Evolutionary conservation across 2,329 filamentous ascomycete genomes (phyloP).

Genomic region (Penicillium sp.): DNA sequence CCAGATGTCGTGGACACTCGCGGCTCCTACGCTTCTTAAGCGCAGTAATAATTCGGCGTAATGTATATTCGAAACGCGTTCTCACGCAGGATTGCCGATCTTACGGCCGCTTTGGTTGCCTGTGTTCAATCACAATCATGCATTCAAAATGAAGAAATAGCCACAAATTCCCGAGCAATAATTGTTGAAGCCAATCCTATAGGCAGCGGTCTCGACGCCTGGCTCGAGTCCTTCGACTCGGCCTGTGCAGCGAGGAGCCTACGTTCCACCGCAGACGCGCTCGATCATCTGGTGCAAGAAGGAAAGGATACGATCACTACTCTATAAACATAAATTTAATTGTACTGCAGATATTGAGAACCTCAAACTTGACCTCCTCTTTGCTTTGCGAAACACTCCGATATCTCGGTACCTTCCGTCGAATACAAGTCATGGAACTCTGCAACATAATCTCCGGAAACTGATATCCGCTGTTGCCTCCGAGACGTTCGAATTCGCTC

Average conservation of each 20-base stretch:
- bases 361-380: background rate
- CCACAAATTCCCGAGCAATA: background rate
- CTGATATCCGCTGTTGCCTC: background rate
- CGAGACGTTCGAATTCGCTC: background rate
- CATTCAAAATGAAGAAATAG: background rate
- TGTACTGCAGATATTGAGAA: background rate
- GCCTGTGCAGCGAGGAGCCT: background rate
- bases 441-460: no score
- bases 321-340: background rate
- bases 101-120: background rate
- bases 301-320: background rate
- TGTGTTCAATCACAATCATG: conserved; percentile 1
- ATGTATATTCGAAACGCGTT: background rate
- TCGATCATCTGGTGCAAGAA: background rate
- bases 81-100: background rate
- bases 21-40: no score
- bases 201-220: background rate
- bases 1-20: no score
- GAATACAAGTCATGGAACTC: no score
- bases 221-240: background rate
- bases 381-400: conserved; percentile 1
- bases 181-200: background rate
- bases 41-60: background rate
- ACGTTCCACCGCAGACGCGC: background rate
- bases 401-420: background rate